Percentiles rank a stretch among this genome's conserved stretches.
Conservation (phyloP, 306 rosid genomes). For the Cicer pinnatifidum region DNA sequence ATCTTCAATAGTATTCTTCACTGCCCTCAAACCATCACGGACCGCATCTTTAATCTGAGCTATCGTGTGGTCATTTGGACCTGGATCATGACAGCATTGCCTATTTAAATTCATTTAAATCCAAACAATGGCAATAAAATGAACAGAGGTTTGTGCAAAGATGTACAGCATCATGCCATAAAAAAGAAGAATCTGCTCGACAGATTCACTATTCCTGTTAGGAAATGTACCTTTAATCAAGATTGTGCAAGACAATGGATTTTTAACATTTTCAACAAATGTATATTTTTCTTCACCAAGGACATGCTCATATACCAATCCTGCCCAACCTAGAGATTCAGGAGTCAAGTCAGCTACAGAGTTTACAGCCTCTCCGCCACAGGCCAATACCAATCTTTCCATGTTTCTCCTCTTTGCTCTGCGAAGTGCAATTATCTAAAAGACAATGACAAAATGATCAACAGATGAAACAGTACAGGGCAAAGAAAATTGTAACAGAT, state of each 20-base stretch:
- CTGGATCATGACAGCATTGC: slow-evolving; percentile 54
- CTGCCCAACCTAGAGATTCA: slow-evolving; percentile 98
- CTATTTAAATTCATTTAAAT: slow-evolving; percentile 36
- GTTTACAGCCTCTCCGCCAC: slow-evolving; percentile 97
- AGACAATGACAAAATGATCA: slow-evolving; percentile 24
- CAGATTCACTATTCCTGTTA: slow-evolving; percentile 7
- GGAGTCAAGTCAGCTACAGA: slow-evolving; percentile 91
- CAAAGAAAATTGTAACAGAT: neutral
- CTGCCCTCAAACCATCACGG: slow-evolving; percentile 96
- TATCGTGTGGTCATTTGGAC: slow-evolving; percentile 97
- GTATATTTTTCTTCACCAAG: slow-evolving; percentile 99
- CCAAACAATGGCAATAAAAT: slow-evolving; percentile 25
- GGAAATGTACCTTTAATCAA: slow-evolving; percentile 79
- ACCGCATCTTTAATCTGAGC: slow-evolving; percentile 99
- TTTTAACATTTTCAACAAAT: slow-evolving; percentile 88
- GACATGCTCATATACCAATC: slow-evolving; percentile 90
- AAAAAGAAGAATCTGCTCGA: neutral
- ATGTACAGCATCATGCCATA: slow-evolving; percentile 8
- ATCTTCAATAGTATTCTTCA: slow-evolving; percentile 95
- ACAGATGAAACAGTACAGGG: neutral
- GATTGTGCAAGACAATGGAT: slow-evolving; percentile 93
- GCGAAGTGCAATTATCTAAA: slow-evolving; percentile 88
- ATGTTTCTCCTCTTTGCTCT: slow-evolving; percentile 99
- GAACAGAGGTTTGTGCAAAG: neutral
- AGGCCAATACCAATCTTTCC: slow-evolving; percentile 96